Base-by-base conservation (phyloP, 129 eudicot species). In the Lonicera japonica region DNA sequence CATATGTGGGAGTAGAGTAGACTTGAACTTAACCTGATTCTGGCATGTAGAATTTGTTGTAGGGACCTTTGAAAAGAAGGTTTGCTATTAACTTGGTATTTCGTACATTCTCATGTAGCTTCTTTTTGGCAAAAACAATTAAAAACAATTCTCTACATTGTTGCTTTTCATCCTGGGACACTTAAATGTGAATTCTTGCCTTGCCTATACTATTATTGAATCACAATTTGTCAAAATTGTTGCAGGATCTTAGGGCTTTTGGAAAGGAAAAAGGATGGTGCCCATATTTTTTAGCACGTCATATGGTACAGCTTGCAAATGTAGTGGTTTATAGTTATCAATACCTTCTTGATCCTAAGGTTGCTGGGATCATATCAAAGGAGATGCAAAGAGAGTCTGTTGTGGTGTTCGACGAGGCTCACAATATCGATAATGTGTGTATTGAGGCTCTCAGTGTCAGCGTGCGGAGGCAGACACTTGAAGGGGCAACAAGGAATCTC, bases 351-450 rank as follows among this genome's bases (percentile, higher is more conserved):
- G 99, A 94, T 73, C 99, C 99, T 5, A 94, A 94, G 64, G 99
- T 94, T 56, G 96, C 96, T 24, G 95, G 92, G 21, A 80, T 94
- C 66, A 94, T 94, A 71, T 94, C 99, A 0, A 88, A 85, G 74
- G 96, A 94, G 83, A 94, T 94, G 96, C 87, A 85, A 73, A 80
- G 79, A 65, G 96, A 94, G 73, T 82, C 87, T 38, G 96, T 94
- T 45, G 99, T 94, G 58, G 99, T 88, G 75, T 94, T 94, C 62
- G 99, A 94, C 58, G 99, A 94, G 85, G 99, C 99, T 15, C 99
- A 94, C 62, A 94, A 94, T 70, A 94, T 94, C 25, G 99, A 94
- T 54, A 94, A 88, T 66, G 99, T 94, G 57, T 94, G 99, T 73
- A 94, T 94, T 36, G 99, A 94, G 81, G 99, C 99, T 17, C 71